A percentile compares a stretch with the other conserved stretches of the same genome.
phyloP scores from a whole-genome alignment of 2,329 filamentous ascomycete genomes.

The Shiraia sp. region DNA sequence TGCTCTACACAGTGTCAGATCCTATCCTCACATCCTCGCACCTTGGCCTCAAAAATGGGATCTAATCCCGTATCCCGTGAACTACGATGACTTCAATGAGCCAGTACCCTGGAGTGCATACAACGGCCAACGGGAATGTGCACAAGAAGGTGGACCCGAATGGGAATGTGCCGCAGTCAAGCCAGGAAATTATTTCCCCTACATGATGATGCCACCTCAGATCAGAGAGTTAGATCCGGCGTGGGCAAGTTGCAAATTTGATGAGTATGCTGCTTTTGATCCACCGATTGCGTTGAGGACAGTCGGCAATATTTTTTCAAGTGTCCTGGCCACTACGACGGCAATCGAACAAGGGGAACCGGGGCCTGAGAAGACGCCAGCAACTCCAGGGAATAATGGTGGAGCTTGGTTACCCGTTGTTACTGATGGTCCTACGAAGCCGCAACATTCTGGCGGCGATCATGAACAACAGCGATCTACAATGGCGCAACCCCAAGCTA shows the following conservation, averaged over 20 bases:
- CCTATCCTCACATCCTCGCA: conserved; percentile 12
- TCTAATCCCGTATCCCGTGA: conserved; percentile 9
- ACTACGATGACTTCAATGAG: conserved; percentile 19
- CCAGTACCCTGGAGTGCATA: conserved; percentile 15
- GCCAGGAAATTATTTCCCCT: conserved; percentile 13
- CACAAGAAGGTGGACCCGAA: neutral
- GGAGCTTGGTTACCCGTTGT: conserved; percentile 1
- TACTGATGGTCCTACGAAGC: conserved; percentile 2
- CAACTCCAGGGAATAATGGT: conserved; percentile 11
- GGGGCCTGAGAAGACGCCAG: conserved; percentile 1
- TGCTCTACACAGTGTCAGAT: conserved; percentile 16
- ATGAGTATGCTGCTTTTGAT: conserved; percentile 15
- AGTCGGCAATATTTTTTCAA: conserved; percentile 10
- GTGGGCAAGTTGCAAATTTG: conserved; percentile 14
- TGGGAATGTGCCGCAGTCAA: conserved; percentile 10
- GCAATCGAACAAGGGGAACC: conserved; percentile 1
- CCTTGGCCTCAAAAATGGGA: conserved; percentile 4
- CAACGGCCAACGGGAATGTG: conserved; percentile 1
- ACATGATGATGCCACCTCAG: conserved; percentile 19
- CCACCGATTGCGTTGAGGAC: conserved; percentile 16
- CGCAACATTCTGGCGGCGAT: neutral
- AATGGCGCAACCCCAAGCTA: neutral
- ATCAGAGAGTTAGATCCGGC: conserved; percentile 17
- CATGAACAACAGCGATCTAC: neutral
- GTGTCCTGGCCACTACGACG: conserved; percentile 6